These are phyloP conservation scores for Suhomyces choctaworum DNA, from an alignment of 1,139 yeast genomes.

Conservation along the genomic window DNA sequence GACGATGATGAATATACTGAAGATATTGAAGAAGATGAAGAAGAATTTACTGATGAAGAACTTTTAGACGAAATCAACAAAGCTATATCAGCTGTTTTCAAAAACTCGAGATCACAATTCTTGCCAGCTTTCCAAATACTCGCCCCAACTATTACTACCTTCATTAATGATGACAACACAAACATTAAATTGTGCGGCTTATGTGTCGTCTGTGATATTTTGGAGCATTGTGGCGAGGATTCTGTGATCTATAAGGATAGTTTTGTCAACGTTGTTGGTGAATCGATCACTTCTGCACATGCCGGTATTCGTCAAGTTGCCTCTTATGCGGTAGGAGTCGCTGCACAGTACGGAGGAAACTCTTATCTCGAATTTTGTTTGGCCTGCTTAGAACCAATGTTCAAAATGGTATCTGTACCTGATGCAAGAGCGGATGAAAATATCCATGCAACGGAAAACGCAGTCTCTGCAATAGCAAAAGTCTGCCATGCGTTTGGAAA, in stretches of 20 bases:
- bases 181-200: slow-evolving; percentile 77
- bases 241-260: slow-evolving; percentile 65
- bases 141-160: slow-evolving; percentile 56
- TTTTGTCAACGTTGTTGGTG: slow-evolving; percentile 63
- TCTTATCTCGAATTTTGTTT: slow-evolving; percentile 63
- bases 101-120: slow-evolving; percentile 57
- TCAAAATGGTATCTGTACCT: slow-evolving; percentile 74
- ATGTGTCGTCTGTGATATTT: slow-evolving; percentile 74
- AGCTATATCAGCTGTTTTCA: slow-evolving; percentile 73
- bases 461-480: slow-evolving; percentile 81
- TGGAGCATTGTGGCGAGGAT: slow-evolving; percentile 74
- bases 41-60: slow-evolving; percentile 88
- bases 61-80: slow-evolving; percentile 82
- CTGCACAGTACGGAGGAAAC: slow-evolving; percentile 78
- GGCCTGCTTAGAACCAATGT: slow-evolving; percentile 70
- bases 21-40: slow-evolving; percentile 76
- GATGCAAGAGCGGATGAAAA: slow-evolving; percentile 87
- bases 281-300: slow-evolving; percentile 63
- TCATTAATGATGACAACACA: slow-evolving; percentile 63
- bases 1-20: slow-evolving; percentile 75
- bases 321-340: slow-evolving; percentile 78
- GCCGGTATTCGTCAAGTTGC: slow-evolving; percentile 87
- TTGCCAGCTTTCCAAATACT: slow-evolving; percentile 63
- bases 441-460: slow-evolving; percentile 82
- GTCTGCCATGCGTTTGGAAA: slow-evolving; percentile 60